Evolutionary conservation across 305 asterid species (phyloP).

Genomic region (Fraxinus velutina): DNA sequence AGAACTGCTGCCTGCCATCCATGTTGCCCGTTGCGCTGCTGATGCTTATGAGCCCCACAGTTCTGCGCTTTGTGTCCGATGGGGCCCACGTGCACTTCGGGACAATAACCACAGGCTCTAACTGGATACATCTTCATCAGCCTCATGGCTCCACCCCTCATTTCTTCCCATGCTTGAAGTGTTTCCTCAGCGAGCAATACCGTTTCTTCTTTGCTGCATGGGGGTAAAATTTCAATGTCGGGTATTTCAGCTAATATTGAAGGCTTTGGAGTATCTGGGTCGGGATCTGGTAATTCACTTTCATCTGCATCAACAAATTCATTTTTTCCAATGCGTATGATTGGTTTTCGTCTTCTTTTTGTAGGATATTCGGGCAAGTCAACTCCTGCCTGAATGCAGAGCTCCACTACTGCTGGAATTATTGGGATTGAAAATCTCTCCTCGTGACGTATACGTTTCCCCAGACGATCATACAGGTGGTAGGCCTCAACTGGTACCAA

Average conservation of each 20-base stretch:
- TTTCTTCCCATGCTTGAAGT: conserved; percentile 75
- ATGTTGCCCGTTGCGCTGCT: conserved; percentile 95
- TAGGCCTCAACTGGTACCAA: conserved; percentile 66
- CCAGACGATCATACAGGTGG: conserved; percentile 85
- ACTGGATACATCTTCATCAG: conserved; percentile 84
- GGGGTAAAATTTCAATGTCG: conserved; percentile 52
- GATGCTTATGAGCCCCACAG: conserved; percentile 95
- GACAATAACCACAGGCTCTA: conserved; percentile 92
- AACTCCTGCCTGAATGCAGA: conserved; percentile 95
- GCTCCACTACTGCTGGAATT: conserved; percentile 83
- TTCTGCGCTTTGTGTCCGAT: conserved; percentile 91
- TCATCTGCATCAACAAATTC: conserved; percentile 92
- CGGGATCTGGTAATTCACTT: conserved; percentile 77
- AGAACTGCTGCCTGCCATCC: conserved; percentile 91
- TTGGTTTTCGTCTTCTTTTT: conserved; percentile 87
- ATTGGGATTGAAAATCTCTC: conserved; percentile 83
- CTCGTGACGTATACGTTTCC: conserved; percentile 68
- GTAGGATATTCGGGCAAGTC: conserved; percentile 79
- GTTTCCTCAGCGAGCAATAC: conserved; percentile 69
- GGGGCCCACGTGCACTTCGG: conserved; percentile 84
- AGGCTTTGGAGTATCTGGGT: conserved; percentile 54
- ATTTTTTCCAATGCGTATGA: conserved; percentile 67
- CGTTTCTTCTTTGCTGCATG: conserved; percentile 52
- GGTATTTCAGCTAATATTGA: conserved; percentile 48
- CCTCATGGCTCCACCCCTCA: conserved; percentile 74